These are phyloP conservation scores for Rhizoclosmatium globosum DNA, from an alignment of 192 early-diverging fungal genomes.

Conservation along the genomic window DNA sequence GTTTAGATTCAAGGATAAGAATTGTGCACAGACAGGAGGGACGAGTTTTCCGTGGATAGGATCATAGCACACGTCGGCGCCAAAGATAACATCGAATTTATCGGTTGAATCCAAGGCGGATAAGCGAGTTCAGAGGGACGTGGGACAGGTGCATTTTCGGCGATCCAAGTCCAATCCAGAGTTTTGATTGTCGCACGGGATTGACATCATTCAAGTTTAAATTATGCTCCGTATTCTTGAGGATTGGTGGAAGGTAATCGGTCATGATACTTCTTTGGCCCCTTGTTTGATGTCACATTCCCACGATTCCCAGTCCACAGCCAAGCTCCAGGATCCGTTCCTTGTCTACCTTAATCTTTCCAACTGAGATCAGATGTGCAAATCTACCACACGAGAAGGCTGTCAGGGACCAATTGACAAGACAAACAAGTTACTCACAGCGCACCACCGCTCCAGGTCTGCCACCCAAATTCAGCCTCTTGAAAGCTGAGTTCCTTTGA, in stretches of 20 bases:
- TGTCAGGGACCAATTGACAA: not conserved
- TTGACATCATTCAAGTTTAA: conserved; percentile 14
- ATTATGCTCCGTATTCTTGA: conserved; percentile 4
- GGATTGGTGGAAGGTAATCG: conserved; percentile 18
- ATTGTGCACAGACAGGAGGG: conserved; percentile 32
- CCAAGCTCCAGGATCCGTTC: conserved; percentile 26
- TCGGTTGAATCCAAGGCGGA: not conserved
- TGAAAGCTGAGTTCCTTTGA: conserved; percentile 17
- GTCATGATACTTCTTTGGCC: conserved; percentile 29
- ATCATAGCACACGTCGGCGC: conserved; percentile 33
- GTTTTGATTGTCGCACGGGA: not conserved
- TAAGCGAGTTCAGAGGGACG: not conserved
- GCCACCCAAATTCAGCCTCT: conserved; percentile 25
- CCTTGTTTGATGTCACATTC: conserved; percentile 20
- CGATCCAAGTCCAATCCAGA: conserved; percentile 34
- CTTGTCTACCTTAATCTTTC: conserved; percentile 8
- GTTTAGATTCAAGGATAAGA: not conserved
- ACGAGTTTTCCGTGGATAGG: conserved; percentile 24
- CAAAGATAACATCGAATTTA: conserved; percentile 23
- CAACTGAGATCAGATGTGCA: conserved; percentile 3
- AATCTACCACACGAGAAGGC: not conserved
- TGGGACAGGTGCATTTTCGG: conserved; percentile 1
- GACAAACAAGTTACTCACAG: conserved; percentile 12
- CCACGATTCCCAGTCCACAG: conserved; percentile 32
- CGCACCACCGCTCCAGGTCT: conserved; percentile 20